A percentile compares a stretch with the other conserved stretches of the same genome.
Conservation (phyloP, 2,329 filamentous ascomycete species). For the Fusarium anthophilum region DNA sequence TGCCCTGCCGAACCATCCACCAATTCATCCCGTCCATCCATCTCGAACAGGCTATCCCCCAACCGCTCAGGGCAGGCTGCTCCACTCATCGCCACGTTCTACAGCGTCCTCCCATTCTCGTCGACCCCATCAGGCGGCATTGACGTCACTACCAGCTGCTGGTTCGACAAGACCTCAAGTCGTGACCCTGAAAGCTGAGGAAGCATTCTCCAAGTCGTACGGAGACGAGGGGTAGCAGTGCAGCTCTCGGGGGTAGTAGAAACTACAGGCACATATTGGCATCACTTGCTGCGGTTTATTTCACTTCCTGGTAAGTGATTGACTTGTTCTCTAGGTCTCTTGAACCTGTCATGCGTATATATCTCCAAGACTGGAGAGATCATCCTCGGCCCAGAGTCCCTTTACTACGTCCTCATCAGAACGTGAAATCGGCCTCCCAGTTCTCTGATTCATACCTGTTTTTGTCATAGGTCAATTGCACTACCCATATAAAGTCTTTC, state of each 20-base stretch:
- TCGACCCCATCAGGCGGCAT: constrained; percentile 41
- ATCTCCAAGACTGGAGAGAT: constrained; percentile 18
- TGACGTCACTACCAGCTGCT: constrained; percentile 38
- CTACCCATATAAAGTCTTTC: constrained; percentile 7
- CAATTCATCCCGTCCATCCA: constrained; percentile 20
- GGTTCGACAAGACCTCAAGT: constrained; percentile 12
- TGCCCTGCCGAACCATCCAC: constrained; percentile 15
- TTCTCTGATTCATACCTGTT: constrained; percentile 19
- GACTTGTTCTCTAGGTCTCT: constrained; percentile 5
- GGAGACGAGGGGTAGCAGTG: constrained; percentile 18
- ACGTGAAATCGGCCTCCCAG: constrained; percentile 6
- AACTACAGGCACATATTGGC: constrained; percentile 23
- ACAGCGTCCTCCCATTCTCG: constrained; percentile 23
- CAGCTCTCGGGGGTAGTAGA: constrained; percentile 20
- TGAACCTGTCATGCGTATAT: constrained; percentile 1
- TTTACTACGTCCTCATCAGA: neutral
- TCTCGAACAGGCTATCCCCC: constrained; percentile 10
- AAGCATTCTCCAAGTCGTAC: constrained; percentile 17
- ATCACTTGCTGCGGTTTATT: constrained; percentile 32
- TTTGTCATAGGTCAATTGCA: neutral
- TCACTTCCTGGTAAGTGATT: constrained; percentile 30
- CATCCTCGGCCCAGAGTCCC: constrained; percentile 1
- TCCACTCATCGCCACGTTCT: constrained; percentile 20
- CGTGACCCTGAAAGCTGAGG: constrained; percentile 17
- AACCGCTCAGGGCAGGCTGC: constrained; percentile 5